Percentiles rank a stretch among this genome's conserved stretches.
These are phyloP conservation scores for Hericium alpestre DNA, from an alignment of 768 basidiomycete species.

Conservation along the genomic window DNA sequence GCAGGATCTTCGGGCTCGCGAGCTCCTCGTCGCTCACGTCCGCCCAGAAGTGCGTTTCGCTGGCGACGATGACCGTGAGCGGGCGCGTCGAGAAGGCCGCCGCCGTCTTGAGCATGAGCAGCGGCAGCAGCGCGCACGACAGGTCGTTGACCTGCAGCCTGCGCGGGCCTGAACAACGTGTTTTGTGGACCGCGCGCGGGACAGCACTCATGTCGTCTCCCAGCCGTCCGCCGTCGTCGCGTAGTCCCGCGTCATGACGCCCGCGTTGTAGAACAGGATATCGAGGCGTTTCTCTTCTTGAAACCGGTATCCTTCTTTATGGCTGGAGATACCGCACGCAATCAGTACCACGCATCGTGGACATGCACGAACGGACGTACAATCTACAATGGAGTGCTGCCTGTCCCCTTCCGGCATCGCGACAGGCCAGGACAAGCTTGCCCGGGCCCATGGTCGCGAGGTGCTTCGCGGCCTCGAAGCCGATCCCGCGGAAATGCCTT, in stretches of 20 bases:
- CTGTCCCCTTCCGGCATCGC: constrained; percentile 26
- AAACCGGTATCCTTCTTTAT: constrained; percentile 10
- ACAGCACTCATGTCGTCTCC: constrained; percentile 15
- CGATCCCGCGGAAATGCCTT: constrained; percentile 25
- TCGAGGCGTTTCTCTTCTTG: constrained; percentile 16
- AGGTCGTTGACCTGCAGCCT: constrained; percentile 41
- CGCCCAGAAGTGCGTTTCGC: constrained; percentile 4
- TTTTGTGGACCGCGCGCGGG: too few relatives aligned
- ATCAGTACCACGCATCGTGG: constrained; percentile 9
- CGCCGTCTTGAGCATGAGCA: constrained; percentile 28
- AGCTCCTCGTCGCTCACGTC: not conserved
- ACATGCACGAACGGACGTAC: constrained; percentile 18
- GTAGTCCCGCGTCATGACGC: constrained; percentile 12
- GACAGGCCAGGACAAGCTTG: constrained; percentile 29
- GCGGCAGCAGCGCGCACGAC: constrained; percentile 27
- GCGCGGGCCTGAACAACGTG: not conserved
- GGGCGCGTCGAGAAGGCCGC: constrained; percentile 1
- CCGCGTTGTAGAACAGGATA: constrained; percentile 18
- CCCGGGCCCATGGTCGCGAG: constrained; percentile 35
- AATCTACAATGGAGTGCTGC: constrained; percentile 23
- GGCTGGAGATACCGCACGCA: constrained; percentile 3
- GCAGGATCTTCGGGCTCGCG: constrained; percentile 2
- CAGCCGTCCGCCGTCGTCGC: constrained; percentile 19
- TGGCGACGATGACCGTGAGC: constrained; percentile 7
- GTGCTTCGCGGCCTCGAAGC: constrained; percentile 36